phyloP scores from a whole-genome alignment of 805 yeast species.

The Saturnispora gosingensis region DNA sequence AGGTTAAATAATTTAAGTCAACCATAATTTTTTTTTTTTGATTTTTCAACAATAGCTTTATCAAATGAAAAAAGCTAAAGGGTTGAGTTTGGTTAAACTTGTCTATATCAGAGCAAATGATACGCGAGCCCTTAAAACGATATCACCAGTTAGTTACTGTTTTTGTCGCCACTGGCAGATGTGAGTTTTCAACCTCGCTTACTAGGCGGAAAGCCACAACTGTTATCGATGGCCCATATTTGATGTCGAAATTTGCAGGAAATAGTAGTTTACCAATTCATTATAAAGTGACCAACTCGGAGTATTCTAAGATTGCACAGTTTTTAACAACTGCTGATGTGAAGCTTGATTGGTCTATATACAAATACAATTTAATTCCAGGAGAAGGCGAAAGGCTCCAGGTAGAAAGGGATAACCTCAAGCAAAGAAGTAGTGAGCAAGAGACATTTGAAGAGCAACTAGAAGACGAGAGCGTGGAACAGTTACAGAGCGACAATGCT shows the following conservation, averaged over 20 bases:
- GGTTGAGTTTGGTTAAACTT: not conserved
- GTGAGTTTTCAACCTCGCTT: not conserved
- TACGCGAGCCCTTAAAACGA: not conserved
- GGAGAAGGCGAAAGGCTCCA: slow-evolving; percentile 31
- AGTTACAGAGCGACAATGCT: not conserved
- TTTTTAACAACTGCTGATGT: slow-evolving; percentile 40
- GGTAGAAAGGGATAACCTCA: slow-evolving; percentile 3
- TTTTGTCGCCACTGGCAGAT: not conserved
- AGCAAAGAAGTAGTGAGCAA: not conserved
- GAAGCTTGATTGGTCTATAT: slow-evolving; percentile 52
- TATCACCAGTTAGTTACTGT: not conserved
- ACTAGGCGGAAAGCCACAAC: not conserved
- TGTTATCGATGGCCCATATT: slow-evolving; percentile 15
- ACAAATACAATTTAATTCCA: slow-evolving; percentile 46
- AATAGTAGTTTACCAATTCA: slow-evolving; percentile 9
- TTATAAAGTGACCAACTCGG: slow-evolving; percentile 5
- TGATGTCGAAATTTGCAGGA: slow-evolving; percentile 13
- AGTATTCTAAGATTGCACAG: slow-evolving; percentile 18
- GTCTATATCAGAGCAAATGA: not conserved
- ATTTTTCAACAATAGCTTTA: not conserved
- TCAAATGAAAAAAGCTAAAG: not conserved
- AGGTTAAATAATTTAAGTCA: not conserved
- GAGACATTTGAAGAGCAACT: slow-evolving; percentile 6
- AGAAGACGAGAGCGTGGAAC: not conserved
- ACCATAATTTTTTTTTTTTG: not conserved